Conservation (phyloP, 805 yeast genomes). For the Debaryomyces castellii region DNA sequence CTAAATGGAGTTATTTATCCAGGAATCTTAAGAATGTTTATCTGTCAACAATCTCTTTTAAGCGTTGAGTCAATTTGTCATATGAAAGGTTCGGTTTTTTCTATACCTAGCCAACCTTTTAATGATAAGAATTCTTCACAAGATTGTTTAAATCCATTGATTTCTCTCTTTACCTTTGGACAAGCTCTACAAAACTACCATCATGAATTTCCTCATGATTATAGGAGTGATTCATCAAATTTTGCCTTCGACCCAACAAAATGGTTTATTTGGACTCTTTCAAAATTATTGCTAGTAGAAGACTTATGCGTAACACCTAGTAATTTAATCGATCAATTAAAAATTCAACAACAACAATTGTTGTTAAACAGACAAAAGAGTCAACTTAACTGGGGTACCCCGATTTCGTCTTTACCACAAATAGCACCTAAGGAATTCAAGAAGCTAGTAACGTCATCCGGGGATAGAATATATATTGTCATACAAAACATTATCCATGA, state of each 20-base stretch:
- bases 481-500: conserved; percentile 93
- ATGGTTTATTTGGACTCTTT: conserved; percentile 58
- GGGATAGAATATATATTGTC: conserved; percentile 65
- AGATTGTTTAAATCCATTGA: conserved; percentile 58
- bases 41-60: conserved; percentile 79
- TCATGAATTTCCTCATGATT: conserved; percentile 93
- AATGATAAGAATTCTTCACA: conserved; percentile 64
- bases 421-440: conserved; percentile 48
- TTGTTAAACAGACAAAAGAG: conserved; percentile 73
- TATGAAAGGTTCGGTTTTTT: conserved; percentile 55
- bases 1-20: conserved; percentile 55
- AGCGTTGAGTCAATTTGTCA: conserved; percentile 84
- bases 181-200: conserved; percentile 93
- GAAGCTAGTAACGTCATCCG: conserved; percentile 31
- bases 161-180: conserved; percentile 73
- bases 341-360: conserved; percentile 70
- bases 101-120: conserved; percentile 56
- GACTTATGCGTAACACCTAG: conserved; percentile 65
- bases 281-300: conserved; percentile 56
- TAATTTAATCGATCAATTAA: conserved; percentile 61
- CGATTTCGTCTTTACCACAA: conserved; percentile 82
- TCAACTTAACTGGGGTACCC: conserved; percentile 90
- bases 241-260: conserved; percentile 87
- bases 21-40: conserved; percentile 68
- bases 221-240: conserved; percentile 69